A percentile compares a stretch with the other conserved stretches of the same genome.
These are phyloP conservation scores for Phytophthora boehmeriae DNA, from an alignment of 352 stramenopile species.

Conservation along the genomic window DNA sequence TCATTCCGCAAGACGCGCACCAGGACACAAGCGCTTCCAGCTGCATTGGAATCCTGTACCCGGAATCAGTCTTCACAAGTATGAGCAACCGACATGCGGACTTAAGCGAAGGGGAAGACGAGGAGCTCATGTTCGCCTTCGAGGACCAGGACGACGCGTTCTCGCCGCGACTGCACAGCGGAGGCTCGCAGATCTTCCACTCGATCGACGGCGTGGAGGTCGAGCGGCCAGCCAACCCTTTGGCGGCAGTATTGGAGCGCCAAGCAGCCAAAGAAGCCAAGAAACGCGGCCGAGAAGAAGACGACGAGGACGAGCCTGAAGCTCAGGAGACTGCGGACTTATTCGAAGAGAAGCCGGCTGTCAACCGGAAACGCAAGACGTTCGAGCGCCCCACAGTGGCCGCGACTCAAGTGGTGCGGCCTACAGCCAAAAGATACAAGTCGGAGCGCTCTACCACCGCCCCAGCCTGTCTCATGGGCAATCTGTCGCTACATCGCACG, in stretches of 20 bases:
- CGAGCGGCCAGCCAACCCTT: slow-evolving; percentile 46
- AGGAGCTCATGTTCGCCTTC: slow-evolving; percentile 81
- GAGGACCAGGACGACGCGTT: slow-evolving; percentile 32
- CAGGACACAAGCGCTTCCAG: slow-evolving; percentile 5
- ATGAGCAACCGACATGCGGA: slow-evolving; percentile 1
- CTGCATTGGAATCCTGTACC: neutral
- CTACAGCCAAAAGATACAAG: slow-evolving; percentile 54
- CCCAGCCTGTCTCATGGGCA: slow-evolving; percentile 36
- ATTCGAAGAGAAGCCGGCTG: slow-evolving; percentile 16
- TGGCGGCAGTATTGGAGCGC: slow-evolving; percentile 48
- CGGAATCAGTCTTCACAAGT: neutral
- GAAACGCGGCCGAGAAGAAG: slow-evolving; percentile 31
- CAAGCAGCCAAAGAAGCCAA: slow-evolving; percentile 43
- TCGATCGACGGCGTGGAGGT: slow-evolving; percentile 37
- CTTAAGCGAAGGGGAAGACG: slow-evolving; percentile 44
- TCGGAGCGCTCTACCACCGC: slow-evolving; percentile 36
- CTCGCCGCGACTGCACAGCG: slow-evolving; percentile 17
- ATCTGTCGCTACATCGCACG: slow-evolving; percentile 27
- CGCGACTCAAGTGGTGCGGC: slow-evolving; percentile 45
- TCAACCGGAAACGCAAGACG: slow-evolving; percentile 62
- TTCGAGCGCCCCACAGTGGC: slow-evolving; percentile 44
- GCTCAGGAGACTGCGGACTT: slow-evolving; percentile 10
- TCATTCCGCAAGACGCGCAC: slow-evolving; percentile 40
- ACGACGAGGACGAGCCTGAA: slow-evolving; percentile 17
- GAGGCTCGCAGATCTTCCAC: slow-evolving; percentile 31